These are phyloP conservation scores for Peronospora belbahrii DNA, from an alignment of 352 stramenopile species.

Conservation along the genomic window DNA sequence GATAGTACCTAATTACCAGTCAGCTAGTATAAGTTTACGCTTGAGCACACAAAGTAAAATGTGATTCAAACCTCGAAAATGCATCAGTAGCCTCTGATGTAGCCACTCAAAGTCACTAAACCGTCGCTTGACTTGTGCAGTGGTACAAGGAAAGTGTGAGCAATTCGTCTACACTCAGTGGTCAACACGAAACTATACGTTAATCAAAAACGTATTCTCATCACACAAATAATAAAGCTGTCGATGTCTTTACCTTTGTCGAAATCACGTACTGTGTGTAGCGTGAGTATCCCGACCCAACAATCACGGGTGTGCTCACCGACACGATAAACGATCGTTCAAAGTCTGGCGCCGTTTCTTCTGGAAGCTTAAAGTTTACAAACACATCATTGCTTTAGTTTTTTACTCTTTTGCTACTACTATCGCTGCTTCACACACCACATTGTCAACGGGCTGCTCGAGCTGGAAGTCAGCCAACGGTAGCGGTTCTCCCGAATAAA, in stretches of 20 bases:
- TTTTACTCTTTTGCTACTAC: neutral
- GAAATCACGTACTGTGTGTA: conserved; percentile 87
- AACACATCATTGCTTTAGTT: neutral
- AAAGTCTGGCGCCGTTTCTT: conserved; percentile 34
- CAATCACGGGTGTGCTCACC: conserved; percentile 73
- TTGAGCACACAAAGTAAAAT: neutral
- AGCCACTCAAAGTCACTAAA: conserved; percentile 90
- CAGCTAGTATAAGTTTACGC: neutral
- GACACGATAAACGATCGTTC: conserved; percentile 58
- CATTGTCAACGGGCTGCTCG: conserved; percentile 69
- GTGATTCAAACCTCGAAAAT: conserved; percentile 52
- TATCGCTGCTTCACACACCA: conserved; percentile 25
- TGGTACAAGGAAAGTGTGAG: conserved; percentile 50
- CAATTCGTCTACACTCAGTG: conserved; percentile 46
- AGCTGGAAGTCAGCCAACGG: conserved; percentile 77
- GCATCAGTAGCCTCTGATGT: conserved; percentile 64
- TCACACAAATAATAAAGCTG: neutral
- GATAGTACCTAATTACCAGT: conserved; percentile 52
- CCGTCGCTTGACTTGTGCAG: conserved; percentile 74
- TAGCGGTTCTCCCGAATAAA: conserved; percentile 65
- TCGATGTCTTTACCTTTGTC: conserved; percentile 50
- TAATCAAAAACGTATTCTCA: neutral
- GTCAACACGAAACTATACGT: neutral
- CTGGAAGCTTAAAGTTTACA: conserved; percentile 35
- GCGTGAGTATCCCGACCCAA: conserved; percentile 70